phyloP scores from a whole-genome alignment of 805 yeast species.

The Saturnispora besseyi region DNA sequence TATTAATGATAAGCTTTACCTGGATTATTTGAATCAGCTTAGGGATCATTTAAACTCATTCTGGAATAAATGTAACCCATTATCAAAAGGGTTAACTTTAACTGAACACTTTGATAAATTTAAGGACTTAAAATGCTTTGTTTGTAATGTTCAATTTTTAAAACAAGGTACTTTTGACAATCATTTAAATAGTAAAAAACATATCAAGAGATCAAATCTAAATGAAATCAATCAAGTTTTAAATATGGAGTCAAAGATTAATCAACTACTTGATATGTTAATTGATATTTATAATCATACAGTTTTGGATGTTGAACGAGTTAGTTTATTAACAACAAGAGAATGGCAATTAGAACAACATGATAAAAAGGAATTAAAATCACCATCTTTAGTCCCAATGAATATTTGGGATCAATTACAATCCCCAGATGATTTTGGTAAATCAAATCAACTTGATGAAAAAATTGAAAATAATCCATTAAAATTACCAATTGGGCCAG shows the following conservation, averaged over 20 bases:
- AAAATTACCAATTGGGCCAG: conserved; percentile 72
- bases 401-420: conserved; percentile 13
- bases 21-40: conserved; percentile 38
- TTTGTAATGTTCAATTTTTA: conserved; percentile 2
- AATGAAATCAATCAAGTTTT: not conserved
- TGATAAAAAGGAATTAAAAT: conserved; percentile 23
- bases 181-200: conserved; percentile 3
- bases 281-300: conserved; percentile 39
- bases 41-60: conserved; percentile 41
- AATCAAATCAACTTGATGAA: conserved; percentile 24
- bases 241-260: not conserved
- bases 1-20: conserved; percentile 28
- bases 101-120: not conserved
- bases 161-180: conserved; percentile 4
- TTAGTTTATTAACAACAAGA: conserved; percentile 56
- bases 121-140: not conserved
- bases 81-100: conserved; percentile 25
- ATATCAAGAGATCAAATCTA: conserved; percentile 1
- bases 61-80: conserved; percentile 39
- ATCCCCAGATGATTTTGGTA: conserved; percentile 14
- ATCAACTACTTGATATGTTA: conserved; percentile 19
- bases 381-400: conserved; percentile 3
- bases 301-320: conserved; percentile 52
- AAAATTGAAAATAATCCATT: conserved; percentile 35
- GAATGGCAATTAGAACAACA: conserved; percentile 52